A percentile compares a stretch with the other conserved stretches of the same genome.
Conservation (phyloP, 148 eudicot genomes). For the Chenopodium album region DNA sequence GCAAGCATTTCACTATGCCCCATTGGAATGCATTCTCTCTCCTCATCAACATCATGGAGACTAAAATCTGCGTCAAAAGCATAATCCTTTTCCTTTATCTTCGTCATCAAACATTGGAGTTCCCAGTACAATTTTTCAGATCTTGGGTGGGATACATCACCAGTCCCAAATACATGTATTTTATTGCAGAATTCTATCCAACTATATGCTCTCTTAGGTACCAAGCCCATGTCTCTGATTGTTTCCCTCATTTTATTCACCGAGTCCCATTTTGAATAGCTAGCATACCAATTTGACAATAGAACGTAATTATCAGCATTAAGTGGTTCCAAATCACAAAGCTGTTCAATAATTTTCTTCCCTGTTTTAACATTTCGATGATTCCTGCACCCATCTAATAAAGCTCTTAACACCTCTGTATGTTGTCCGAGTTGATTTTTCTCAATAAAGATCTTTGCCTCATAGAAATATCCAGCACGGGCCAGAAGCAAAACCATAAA, state of each 20-base stretch:
- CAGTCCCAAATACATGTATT: slow-evolving; percentile 67
- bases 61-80: slow-evolving; percentile 37
- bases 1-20: slow-evolving; percentile 71
- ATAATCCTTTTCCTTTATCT: slow-evolving; percentile 37
- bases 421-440: slow-evolving; percentile 34
- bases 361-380: slow-evolving; percentile 38
- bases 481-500: slow-evolving; percentile 61
- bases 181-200: slow-evolving; percentile 71
- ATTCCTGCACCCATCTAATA: slow-evolving; percentile 61
- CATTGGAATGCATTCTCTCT: slow-evolving; percentile 45
- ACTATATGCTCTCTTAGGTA: slow-evolving; percentile 60
- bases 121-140: slow-evolving; percentile 52
- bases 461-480: slow-evolving; percentile 50
- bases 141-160: slow-evolving; percentile 69
- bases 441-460: slow-evolving; percentile 51
- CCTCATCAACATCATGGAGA: slow-evolving; percentile 64
- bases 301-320: slow-evolving; percentile 51
- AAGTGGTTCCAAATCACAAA: slow-evolving; percentile 57
- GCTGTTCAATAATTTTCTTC: slow-evolving; percentile 44
- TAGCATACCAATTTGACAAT: slow-evolving; percentile 56
- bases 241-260: slow-evolving; percentile 46
- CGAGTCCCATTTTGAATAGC: slow-evolving; percentile 44
- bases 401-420: slow-evolving; percentile 51
- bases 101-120: slow-evolving; percentile 42
- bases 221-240: slow-evolving; percentile 46